Conservation (phyloP, 129 eudicot species). For the carrot (Daucus carota) region DNA sequence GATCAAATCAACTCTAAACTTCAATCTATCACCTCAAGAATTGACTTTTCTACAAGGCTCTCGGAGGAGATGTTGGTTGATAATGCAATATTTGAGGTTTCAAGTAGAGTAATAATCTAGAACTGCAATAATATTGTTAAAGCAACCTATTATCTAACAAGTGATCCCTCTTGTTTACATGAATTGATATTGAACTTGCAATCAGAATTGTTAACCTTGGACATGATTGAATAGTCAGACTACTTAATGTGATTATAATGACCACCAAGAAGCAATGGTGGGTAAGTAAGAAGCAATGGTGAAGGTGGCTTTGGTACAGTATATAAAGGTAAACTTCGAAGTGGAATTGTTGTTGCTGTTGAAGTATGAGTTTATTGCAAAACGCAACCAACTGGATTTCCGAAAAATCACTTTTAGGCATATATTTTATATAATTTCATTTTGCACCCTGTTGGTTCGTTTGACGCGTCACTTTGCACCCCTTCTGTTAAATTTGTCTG, state of each 20-base stretch:
- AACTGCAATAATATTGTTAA: background rate
- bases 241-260: background rate
- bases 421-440: no score
- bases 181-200: background rate
- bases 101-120: background rate
- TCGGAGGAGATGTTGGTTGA: background rate
- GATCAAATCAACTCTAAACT: background rate
- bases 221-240: background rate
- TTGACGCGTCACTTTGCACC: no score
- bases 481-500: no score
- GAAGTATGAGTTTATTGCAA: no score
- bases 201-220: background rate
- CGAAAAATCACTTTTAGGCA: no score
- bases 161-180: background rate
- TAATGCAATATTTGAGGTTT: no score
- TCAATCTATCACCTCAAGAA: background rate
- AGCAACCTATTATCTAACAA: background rate
- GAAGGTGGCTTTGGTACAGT: conserved; percentile 1
- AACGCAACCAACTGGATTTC: no score
- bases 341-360: background rate
- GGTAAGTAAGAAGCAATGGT: no score
- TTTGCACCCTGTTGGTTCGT: no score
- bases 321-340: background rate
- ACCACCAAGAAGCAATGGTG: no score
- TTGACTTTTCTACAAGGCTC: no score